Evolutionary conservation across 345 rosid species (phyloP).

Genomic region (Camelina neglecta): DNA sequence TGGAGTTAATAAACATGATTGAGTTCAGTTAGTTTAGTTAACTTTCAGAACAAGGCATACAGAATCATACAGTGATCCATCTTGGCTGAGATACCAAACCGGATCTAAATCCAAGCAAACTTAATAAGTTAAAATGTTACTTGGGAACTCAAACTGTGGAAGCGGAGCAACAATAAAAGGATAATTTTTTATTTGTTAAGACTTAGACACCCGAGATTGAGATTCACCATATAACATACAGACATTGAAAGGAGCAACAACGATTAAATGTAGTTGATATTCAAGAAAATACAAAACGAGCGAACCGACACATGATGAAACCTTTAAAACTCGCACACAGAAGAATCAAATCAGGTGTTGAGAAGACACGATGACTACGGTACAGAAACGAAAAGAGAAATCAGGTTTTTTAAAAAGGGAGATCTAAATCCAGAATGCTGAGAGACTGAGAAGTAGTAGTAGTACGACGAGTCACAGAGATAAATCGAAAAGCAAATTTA

Average conservation of each 20-base stretch:
- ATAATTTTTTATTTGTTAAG: no score
- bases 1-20: background rate
- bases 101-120: conserved; percentile 14
- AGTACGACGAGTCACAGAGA: background rate
- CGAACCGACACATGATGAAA: conserved; percentile 18
- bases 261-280: background rate
- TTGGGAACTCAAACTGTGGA: background rate
- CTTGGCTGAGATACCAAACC: background rate
- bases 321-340: background rate
- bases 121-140: conserved; percentile 1
- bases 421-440: background rate
- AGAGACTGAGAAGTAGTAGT: background rate
- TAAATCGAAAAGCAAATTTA: background rate
- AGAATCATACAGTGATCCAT: conserved; percentile 15
- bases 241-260: conserved; percentile 16
- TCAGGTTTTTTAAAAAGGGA: background rate
- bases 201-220: background rate
- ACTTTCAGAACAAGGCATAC: conserved; percentile 30
- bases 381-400: background rate
- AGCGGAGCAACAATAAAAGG: conserved; percentile 5
- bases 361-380: background rate
- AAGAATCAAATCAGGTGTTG: conserved; percentile 11
- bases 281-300: background rate
- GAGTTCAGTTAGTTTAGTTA: conserved; percentile 5
- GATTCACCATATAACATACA: background rate